Evolutionary conservation across 257 asterid species (phyloP).

Genomic region (Leptodermis oblonga): DNA sequence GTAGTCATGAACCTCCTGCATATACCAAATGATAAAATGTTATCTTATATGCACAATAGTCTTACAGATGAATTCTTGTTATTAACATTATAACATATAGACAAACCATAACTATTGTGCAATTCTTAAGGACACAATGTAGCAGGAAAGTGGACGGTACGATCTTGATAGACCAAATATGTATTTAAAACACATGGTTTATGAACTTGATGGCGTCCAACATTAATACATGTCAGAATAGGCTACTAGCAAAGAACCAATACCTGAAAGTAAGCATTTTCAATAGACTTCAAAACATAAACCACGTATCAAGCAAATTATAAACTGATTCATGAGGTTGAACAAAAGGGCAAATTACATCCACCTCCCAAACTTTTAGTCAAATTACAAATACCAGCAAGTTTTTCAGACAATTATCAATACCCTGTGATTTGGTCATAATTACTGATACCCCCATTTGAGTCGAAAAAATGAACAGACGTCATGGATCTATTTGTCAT

Average conservation of each 20-base stretch:
- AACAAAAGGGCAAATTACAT: background rate
- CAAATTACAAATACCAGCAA: no score
- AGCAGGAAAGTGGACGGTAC: background rate
- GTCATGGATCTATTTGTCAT: no score
- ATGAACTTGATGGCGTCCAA: background rate
- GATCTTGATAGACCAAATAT: background rate
- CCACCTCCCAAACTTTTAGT: no score
- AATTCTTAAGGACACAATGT: background rate
- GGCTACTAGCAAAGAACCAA: background rate
- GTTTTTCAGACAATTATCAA: no score
- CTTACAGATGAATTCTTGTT: background rate
- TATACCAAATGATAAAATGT: constrained; percentile 3
- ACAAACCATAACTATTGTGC: background rate
- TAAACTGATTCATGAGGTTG: background rate
- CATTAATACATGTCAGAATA: background rate
- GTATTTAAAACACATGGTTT: background rate
- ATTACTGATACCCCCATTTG: no score
- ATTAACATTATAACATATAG: background rate
- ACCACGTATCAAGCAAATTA: background rate
- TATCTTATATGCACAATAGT: background rate
- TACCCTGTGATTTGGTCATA: no score
- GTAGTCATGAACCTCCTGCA: constrained; percentile 95
- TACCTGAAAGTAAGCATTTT: background rate
- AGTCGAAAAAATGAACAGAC: no score
- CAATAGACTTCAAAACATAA: constrained; percentile 2